Conservation (phyloP, 176 grass and related monocot genomes). For the Elaeis guineensis region DNA sequence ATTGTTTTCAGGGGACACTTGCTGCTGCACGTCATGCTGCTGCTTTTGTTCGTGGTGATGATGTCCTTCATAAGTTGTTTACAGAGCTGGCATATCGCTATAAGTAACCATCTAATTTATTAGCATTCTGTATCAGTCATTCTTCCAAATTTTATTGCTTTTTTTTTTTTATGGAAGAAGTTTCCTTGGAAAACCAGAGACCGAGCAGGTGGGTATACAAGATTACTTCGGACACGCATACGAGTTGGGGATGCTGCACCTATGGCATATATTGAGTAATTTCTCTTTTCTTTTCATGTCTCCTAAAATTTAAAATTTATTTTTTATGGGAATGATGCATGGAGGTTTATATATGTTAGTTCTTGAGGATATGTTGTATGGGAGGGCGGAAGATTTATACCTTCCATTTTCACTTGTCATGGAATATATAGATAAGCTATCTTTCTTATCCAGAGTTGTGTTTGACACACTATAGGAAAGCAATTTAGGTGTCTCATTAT, state of each 20-base stretch:
- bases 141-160: too few species aligned
- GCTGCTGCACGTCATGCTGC: constrained; percentile 57
- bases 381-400: too few species aligned
- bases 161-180: too few species aligned
- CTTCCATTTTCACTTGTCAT: too few species aligned
- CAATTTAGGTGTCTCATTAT: too few species aligned
- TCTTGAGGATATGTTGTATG: neutral
- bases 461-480: too few species aligned
- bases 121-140: too few species aligned
- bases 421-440: too few species aligned
- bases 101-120: constrained; percentile 32
- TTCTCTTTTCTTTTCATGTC: constrained; percentile 9
- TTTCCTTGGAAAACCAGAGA: constrained; percentile 29
- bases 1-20: constrained; percentile 53
- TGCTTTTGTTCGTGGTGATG: constrained; percentile 82
- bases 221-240: constrained; percentile 71
- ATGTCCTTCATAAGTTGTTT: constrained; percentile 91
- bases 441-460: too few species aligned
- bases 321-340: neutral
- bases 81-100: constrained; percentile 88
- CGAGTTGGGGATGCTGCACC: constrained; percentile 78
- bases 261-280: constrained; percentile 95
- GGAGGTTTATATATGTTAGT: neutral
- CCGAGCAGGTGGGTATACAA: constrained; percentile 77
- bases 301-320: neutral